Conservation (phyloP, 805 yeast genomes). For the Naumovozyma baii region DNA sequence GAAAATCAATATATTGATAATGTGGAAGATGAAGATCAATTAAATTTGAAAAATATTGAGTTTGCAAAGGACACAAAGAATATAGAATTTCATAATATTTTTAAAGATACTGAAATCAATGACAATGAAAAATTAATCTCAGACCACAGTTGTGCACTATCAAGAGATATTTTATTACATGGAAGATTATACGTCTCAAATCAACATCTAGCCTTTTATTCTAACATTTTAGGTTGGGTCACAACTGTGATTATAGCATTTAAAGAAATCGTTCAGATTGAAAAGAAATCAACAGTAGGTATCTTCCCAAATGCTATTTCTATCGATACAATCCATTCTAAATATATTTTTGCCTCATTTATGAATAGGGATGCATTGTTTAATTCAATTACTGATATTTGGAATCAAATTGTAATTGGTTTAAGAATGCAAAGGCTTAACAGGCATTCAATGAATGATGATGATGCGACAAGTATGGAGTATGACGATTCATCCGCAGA, state of each 20-base stretch:
- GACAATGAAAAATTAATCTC: slow-evolving; percentile 43
- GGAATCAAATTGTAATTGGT: slow-evolving; percentile 40
- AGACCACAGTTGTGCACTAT: slow-evolving; percentile 57
- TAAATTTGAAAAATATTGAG: slow-evolving; percentile 13
- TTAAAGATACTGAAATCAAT: slow-evolving; percentile 32
- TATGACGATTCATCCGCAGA: not conserved
- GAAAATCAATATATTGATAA: too few relatives aligned
- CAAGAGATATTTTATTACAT: slow-evolving; percentile 56
- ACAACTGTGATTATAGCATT: slow-evolving; percentile 50
- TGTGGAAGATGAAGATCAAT: slow-evolving; percentile 1
- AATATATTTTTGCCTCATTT: slow-evolving; percentile 56
- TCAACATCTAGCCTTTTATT: slow-evolving; percentile 49
- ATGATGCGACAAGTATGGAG: not conserved
- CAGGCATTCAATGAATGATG: not conserved
- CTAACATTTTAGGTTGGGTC: slow-evolving; percentile 59
- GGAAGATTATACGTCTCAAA: slow-evolving; percentile 55
- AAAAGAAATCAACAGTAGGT: slow-evolving; percentile 56
- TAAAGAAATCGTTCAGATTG: slow-evolving; percentile 52
- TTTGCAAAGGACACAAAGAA: slow-evolving; percentile 43
- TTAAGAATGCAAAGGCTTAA: slow-evolving; percentile 3
- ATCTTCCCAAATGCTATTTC: slow-evolving; percentile 62
- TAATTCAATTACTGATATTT: slow-evolving; percentile 46
- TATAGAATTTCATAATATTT: slow-evolving; percentile 49
- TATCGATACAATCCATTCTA: slow-evolving; percentile 52
- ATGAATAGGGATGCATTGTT: slow-evolving; percentile 47